phyloP scores from a whole-genome alignment of 2,329 filamentous ascomycete genomes.

The Stagonosporopsis tanaceti region DNA sequence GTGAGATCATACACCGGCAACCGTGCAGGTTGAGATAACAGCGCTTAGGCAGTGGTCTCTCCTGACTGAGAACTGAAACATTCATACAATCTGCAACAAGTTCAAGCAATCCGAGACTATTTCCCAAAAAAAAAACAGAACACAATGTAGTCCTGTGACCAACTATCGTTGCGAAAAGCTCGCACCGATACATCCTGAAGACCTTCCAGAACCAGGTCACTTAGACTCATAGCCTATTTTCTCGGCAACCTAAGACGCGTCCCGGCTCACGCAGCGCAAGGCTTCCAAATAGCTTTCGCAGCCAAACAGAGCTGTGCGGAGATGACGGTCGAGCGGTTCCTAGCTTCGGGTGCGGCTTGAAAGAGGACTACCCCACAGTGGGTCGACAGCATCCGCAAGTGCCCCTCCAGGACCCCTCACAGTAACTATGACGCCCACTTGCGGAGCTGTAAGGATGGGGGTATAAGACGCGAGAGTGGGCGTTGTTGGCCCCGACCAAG shows the following conservation, averaged over 20 bases:
- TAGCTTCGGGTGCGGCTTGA: constrained; percentile 14
- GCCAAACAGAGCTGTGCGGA: constrained; percentile 10
- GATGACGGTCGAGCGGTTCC: constrained; percentile 17
- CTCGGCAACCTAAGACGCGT: not conserved
- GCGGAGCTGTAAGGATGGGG: constrained; percentile 8
- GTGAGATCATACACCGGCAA: too few relatives aligned
- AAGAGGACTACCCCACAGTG: constrained; percentile 28
- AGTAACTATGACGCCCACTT: constrained; percentile 29
- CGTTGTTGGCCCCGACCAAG: not conserved
- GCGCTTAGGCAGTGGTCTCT: too few relatives aligned
- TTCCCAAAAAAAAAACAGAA: too few relatives aligned
- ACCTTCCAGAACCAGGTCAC: not conserved
- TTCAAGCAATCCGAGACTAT: too few relatives aligned
- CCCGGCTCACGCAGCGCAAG: not conserved
- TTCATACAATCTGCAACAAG: too few relatives aligned
- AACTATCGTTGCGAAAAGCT: too few relatives aligned
- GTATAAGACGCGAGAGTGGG: constrained; percentile 16
- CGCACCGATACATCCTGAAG: not conserved
- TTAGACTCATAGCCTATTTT: not conserved
- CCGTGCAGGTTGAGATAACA: too few relatives aligned
- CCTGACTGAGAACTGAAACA: too few relatives aligned
- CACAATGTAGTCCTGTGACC: too few relatives aligned
- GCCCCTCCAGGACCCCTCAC: constrained; percentile 29
- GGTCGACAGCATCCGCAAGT: constrained; percentile 23
- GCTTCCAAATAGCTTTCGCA: constrained; percentile 4